Conservation (phyloP, 345 rosid species). For the Cardamine occulta region DNA sequence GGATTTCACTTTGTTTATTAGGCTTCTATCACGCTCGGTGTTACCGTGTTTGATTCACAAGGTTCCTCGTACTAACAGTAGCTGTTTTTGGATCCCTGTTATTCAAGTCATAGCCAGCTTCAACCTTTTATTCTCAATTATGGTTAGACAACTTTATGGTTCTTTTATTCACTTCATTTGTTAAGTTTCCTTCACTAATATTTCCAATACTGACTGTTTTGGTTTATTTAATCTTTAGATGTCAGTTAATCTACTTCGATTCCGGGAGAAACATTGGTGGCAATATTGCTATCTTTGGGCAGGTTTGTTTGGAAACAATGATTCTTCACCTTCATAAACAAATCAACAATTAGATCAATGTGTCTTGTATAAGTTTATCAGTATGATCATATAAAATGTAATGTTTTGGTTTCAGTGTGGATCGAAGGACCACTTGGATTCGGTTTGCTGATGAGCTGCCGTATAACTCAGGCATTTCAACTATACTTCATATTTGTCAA, state of each 20-base stretch:
- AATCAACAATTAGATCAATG: not conserved
- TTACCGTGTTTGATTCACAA: slow-evolving; percentile 69
- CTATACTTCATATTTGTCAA: slow-evolving; percentile 80
- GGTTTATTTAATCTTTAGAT: slow-evolving; percentile 48
- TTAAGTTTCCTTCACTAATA: not conserved
- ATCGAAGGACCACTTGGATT: slow-evolving; percentile 91
- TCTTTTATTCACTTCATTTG: not conserved
- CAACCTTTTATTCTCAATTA: slow-evolving; percentile 62
- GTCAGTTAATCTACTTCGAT: slow-evolving; percentile 53
- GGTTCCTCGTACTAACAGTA: slow-evolving; percentile 69
- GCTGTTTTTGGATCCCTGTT: slow-evolving; percentile 88
- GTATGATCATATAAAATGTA: slow-evolving; percentile 10
- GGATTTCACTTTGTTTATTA: slow-evolving; percentile 41
- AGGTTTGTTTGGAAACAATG: slow-evolving; percentile 51
- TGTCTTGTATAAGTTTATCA: slow-evolving; percentile 4
- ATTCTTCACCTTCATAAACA: slow-evolving; percentile 2
- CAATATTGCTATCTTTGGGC: slow-evolving; percentile 87
- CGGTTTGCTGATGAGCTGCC: slow-evolving; percentile 86
- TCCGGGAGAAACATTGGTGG: slow-evolving; percentile 66
- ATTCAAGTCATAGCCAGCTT: slow-evolving; percentile 82
- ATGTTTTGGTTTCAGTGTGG: slow-evolving; percentile 69
- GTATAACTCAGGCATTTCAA: slow-evolving; percentile 83
- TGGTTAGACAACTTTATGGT: slow-evolving; percentile 50
- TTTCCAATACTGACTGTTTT: not conserved
- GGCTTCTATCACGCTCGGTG: slow-evolving; percentile 65